phyloP scores from a whole-genome alignment of 345 rosid species.

The Brassica incana region DNA sequence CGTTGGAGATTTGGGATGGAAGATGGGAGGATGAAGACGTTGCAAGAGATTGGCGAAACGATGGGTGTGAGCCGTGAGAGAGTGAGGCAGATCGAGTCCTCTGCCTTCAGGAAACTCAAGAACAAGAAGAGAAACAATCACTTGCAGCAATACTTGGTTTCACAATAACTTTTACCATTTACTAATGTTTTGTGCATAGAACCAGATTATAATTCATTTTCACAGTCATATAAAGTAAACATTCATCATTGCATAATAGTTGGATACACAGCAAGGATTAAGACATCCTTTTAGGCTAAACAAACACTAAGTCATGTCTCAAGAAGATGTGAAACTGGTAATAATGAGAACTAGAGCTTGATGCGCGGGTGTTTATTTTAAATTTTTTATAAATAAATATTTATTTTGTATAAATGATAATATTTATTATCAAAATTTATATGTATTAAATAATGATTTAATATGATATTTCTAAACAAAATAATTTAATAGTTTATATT shows the following conservation, averaged over 20 bases:
- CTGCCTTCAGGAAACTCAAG: constrained; percentile 80
- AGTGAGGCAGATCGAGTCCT: constrained; percentile 79
- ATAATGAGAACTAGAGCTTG: too few species aligned
- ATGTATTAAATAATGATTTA: too few species aligned
- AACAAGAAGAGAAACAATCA: constrained; percentile 75
- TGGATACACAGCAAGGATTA: background rate
- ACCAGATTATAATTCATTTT: constrained; percentile 19
- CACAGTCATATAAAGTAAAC: background rate
- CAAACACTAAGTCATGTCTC: too few species aligned
- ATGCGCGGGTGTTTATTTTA: too few species aligned
- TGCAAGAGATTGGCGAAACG: constrained; percentile 91
- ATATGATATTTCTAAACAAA: too few species aligned
- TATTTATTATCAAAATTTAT: too few species aligned
- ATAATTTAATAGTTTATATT: too few species aligned
- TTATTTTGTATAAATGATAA: too few species aligned
- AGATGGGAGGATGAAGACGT: constrained; percentile 83
- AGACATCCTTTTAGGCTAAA: too few species aligned
- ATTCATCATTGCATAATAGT: constrained; percentile 11
- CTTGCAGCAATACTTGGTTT: constrained; percentile 66
- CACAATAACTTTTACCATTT: constrained; percentile 28
- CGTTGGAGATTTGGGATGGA: constrained; percentile 89
- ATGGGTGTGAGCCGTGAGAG: constrained; percentile 93
- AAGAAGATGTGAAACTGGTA: too few species aligned
- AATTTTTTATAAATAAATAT: too few species aligned
- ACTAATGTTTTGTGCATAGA: constrained; percentile 38